Base-by-base conservation (phyloP, 2,329 filamentous ascomycete genomes). In the Thelonectria rubi region DNA sequence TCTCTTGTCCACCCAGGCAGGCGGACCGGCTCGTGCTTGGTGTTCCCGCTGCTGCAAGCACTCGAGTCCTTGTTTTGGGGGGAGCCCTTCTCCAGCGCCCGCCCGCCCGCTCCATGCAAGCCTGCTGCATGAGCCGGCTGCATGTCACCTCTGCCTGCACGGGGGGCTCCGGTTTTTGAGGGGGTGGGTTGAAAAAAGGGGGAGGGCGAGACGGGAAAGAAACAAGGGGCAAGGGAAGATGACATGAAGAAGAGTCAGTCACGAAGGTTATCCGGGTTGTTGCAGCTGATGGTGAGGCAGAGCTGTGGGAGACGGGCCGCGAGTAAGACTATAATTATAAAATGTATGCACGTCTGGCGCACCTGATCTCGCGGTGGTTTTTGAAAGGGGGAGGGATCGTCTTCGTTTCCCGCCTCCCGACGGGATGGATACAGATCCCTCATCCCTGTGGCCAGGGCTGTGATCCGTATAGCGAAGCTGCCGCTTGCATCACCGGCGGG, bases 21-120 rank as follows among this genome's bases (percentile, higher is more conserved):
- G n/a, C 24, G 24, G 54, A 21, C 24, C 18, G 42, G 10, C 18
- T 45, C 30, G 39, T 49, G 15, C 30, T 52, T 4, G 18, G 30
- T 55, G 46, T 49, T 60, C 51, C 60, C 51, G 26, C 17, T n/a
- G 18, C 55, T 56, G 60, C 60, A 53, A 39, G 24, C 51, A 42
- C 58, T 45, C 48, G 52, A 50, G 37, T 48, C 52, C 48, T 43
- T 50, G 21, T 21, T 51, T 26, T 24, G 20, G 24, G 24, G 24
- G 24, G 24, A 4, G 4, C 24, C 24, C 24, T 24, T 7, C 7
- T 24, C 24, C 7, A 42, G 46, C 51, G 30, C 47, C 7, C 34
- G 42, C 39, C 59, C 21, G 45, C 55, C 47, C 50, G 57, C 57
- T 45, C 42, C 50, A 59, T 48, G 45, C 60, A 55, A 59, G 46